Evolutionary conservation across 1,284 basidiomycete genomes (phyloP).

Genomic region (Pseudozyma tsukubaensis): DNA sequence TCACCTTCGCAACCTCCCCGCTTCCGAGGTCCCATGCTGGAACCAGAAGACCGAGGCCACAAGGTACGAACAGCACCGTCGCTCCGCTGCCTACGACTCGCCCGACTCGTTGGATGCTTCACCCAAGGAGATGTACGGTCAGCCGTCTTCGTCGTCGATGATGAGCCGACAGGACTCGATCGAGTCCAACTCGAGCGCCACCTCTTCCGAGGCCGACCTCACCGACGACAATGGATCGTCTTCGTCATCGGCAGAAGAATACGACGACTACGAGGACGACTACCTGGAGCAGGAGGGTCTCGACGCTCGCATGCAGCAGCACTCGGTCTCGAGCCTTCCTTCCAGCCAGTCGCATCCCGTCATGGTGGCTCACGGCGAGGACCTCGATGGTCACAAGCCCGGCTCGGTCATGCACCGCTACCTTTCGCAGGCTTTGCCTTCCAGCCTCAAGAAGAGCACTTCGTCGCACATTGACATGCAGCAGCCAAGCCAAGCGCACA

Average conservation of each 20-base stretch:
- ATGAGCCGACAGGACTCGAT: conserved; percentile 59
- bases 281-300: conserved; percentile 55
- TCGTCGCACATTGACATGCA: conserved; percentile 53
- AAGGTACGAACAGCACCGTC: conserved; percentile 42
- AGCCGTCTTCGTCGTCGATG: conserved; percentile 19
- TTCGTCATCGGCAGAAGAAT: conserved; percentile 63
- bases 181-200: conserved; percentile 50
- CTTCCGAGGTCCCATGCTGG: conserved; percentile 65
- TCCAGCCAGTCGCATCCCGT: conserved; percentile 37
- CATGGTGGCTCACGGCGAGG: conserved; percentile 39
- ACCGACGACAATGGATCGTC: conserved; percentile 67
- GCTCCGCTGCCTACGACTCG: conserved; percentile 42
- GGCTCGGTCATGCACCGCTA: conserved; percentile 59
- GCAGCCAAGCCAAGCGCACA: conserved; percentile 49
- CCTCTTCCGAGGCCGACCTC: conserved; percentile 63
- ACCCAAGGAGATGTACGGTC: conserved; percentile 30
- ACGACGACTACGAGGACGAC: conserved; percentile 64
- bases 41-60: conserved; percentile 52
- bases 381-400: conserved; percentile 43
- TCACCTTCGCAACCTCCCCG: conserved; percentile 61
- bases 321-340: conserved; percentile 34
- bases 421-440: conserved; percentile 55
- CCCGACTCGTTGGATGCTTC: conserved; percentile 39
- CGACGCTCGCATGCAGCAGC: conserved; percentile 50
- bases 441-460: conserved; percentile 57